A percentile compares a stretch with the other conserved stretches of the same genome.
Evolutionary conservation across 495 filamentous ascomycete genomes (phyloP).

Genomic region (Beverwykella pulmonaria): DNA sequence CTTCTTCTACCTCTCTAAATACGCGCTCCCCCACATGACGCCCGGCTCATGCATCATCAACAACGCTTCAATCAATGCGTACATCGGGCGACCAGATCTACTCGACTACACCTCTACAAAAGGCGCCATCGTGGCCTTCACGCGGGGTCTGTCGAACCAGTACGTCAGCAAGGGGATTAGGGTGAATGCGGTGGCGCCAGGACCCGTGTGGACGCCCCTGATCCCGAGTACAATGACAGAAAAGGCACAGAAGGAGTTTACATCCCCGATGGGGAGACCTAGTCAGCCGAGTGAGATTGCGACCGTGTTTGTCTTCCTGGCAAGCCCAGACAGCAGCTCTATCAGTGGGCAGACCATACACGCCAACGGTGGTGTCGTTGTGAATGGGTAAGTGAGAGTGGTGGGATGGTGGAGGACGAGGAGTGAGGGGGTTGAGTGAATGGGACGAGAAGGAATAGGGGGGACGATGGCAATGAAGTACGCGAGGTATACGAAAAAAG

Average conservation of each 20-base stretch:
- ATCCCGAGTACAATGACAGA: conserved; percentile 78
- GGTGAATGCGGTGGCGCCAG: conserved; percentile 79
- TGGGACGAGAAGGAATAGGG: too few relatives aligned
- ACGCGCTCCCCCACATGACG: conserved; percentile 74
- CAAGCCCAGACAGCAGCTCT: conserved; percentile 64
- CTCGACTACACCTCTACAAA: conserved; percentile 86
- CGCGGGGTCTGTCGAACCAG: conserved; percentile 76
- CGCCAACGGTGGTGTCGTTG: conserved; percentile 37
- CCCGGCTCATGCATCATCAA: conserved; percentile 81
- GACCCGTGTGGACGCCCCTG: conserved; percentile 84
- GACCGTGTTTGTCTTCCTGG: conserved; percentile 84
- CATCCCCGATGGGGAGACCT: conserved; percentile 76
- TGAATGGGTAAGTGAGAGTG: conserved; percentile 30
- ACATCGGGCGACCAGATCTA: conserved; percentile 78
- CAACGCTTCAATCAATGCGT: conserved; percentile 79
- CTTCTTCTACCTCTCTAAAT: conserved; percentile 66
- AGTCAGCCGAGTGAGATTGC: conserved; percentile 79
- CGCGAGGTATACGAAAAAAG: too few relatives aligned
- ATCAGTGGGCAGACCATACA: conserved; percentile 39
- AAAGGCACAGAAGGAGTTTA: conserved; percentile 71
- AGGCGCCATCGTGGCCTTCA: conserved; percentile 82
- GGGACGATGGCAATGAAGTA: too few relatives aligned
- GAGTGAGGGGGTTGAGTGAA: too few relatives aligned
- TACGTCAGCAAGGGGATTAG: conserved; percentile 72
- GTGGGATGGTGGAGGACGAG: too few relatives aligned